Evolutionary conservation across 1,139 yeast genomes (phyloP).

Genomic region (Debaryomyces coudertii): DNA sequence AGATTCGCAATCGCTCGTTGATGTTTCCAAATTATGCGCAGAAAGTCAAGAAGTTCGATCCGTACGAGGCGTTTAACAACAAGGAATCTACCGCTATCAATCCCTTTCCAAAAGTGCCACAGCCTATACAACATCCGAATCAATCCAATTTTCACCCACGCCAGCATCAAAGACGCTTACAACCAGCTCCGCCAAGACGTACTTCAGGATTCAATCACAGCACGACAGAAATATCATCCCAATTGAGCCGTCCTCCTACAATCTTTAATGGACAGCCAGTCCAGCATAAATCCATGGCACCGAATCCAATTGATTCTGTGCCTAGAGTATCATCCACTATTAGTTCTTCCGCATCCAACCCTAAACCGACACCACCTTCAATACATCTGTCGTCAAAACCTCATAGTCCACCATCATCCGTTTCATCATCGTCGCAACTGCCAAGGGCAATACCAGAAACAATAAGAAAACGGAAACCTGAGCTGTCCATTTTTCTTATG

Average conservation of each 20-base stretch:
- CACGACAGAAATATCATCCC: background rate
- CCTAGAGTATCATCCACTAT: background rate
- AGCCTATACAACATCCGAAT: background rate
- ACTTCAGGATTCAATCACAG: background rate
- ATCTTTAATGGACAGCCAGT: background rate
- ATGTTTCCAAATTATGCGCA: conserved; percentile 31
- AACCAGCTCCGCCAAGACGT: background rate
- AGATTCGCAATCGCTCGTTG: conserved; percentile 34
- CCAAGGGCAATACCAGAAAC: conserved; percentile 1
- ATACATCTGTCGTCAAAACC: background rate
- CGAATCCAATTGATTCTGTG: background rate
- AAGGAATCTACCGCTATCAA: background rate
- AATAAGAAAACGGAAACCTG: conserved; percentile 17
- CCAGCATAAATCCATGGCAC: background rate
- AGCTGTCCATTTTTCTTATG: conserved; percentile 29
- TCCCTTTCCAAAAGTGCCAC: background rate
- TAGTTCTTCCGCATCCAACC: conserved; percentile 6
- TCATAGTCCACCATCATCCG: conserved; percentile 11
- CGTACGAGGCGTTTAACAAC: conserved; percentile 27
- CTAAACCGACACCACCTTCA: background rate
- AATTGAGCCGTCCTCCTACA: background rate
- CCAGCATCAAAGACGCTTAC: background rate
- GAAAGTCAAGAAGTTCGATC: conserved; percentile 24
- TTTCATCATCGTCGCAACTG: conserved; percentile 4
- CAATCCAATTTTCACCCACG: background rate